Evolutionary conservation across 2,329 filamentous ascomycete species (phyloP), one percentile per base, ranked within the genome.

Genomic region (Sclerotiophoma versabilis): DNA sequence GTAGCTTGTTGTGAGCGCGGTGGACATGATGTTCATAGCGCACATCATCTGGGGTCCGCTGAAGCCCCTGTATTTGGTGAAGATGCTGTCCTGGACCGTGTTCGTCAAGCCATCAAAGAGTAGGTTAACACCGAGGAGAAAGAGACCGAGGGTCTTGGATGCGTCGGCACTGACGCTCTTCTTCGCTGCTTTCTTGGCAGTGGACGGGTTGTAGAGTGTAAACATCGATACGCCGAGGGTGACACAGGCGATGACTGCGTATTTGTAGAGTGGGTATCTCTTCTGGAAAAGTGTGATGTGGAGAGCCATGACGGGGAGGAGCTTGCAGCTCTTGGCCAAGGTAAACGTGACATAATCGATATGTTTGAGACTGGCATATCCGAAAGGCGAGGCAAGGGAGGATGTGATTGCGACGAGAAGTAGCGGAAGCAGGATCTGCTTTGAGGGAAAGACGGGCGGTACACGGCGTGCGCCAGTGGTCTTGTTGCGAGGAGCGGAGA

Each of bases 1-100:
- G 69, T 96, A 98, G 0, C 79, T 71, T 17, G 84, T 81, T 3
- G 93, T 98, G 51, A 98, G 81, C 39, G 87, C 71, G 3, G 92
- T 93, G 65, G 86, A 89, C 76, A 98, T 89, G 50, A 96, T 80
- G 74, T 98, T 99, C 77, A 97, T 92, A 32, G 93, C 93, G 73
- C 93, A 96, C 95, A 99, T 99, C 95, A 99, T 99, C 83, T 99
- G 95, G 55, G 93, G 92, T 9, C 95, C 95, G 2, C 87, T 86
- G 74, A 95, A 97, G 12, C 88, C 87, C 61, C 86, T 86, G 77
- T 92, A 96, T 1, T 76, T 72, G 22, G 79, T 76, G 75, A 98
- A 97, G 75, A 99, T 92, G 76, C 96, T 88, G 76, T 99, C 95
- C 81, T 99, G 95, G 2, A 93, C 96, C 48, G 89, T 92, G 77